A percentile compares a stretch with the other conserved stretches of the same genome.
These are phyloP conservation scores for Boletus pseudo-olivaceus DNA, from an alignment of 768 basidiomycete genomes.

Conservation along the genomic window DNA sequence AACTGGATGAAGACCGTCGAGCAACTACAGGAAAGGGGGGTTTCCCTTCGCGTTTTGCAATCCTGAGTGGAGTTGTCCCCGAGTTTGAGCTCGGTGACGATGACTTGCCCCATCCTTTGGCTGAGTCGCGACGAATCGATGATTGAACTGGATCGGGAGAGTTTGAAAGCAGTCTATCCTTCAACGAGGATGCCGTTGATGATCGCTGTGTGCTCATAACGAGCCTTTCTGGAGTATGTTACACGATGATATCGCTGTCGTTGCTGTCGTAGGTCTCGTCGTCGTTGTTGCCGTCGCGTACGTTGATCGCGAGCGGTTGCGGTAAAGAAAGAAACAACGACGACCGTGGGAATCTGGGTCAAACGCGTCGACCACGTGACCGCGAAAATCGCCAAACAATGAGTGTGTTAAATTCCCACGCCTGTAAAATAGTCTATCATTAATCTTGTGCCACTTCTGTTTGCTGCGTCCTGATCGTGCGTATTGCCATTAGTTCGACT, in stretches of 20 bases:
- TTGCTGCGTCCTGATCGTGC: not conserved
- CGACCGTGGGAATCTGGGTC: conserved; percentile 26
- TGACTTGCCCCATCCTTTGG: conserved; percentile 58
- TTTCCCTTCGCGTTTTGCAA: conserved; percentile 62
- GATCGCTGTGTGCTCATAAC: conserved; percentile 28
- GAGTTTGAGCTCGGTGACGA: conserved; percentile 28
- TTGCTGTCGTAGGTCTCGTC: conserved; percentile 18
- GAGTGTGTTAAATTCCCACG: conserved; percentile 4
- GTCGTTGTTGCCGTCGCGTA: conserved; percentile 14
- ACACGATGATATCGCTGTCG: conserved; percentile 7
- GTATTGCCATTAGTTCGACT: too few species aligned
- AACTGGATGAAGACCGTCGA: conserved; percentile 73
- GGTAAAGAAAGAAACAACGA: conserved; percentile 13
- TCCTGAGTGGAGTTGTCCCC: conserved; percentile 63
- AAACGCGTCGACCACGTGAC: conserved; percentile 32
- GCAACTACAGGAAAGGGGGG: conserved; percentile 50
- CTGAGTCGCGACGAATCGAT: conserved; percentile 60
- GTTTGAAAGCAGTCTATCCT: conserved; percentile 59
- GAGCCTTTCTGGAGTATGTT: conserved; percentile 1
- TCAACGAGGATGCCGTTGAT: conserved; percentile 44
- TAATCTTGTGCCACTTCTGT: too few species aligned
- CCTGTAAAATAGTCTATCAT: not conserved
- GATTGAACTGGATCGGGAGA: conserved; percentile 62
- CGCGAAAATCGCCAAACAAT: conserved; percentile 16
- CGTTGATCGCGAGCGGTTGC: conserved; percentile 8